Percentiles rank a stretch among this genome's conserved stretches.
phyloP scores from a whole-genome alignment of 192 early-diverging fungal species.

The Geranomyces variabilis region DNA sequence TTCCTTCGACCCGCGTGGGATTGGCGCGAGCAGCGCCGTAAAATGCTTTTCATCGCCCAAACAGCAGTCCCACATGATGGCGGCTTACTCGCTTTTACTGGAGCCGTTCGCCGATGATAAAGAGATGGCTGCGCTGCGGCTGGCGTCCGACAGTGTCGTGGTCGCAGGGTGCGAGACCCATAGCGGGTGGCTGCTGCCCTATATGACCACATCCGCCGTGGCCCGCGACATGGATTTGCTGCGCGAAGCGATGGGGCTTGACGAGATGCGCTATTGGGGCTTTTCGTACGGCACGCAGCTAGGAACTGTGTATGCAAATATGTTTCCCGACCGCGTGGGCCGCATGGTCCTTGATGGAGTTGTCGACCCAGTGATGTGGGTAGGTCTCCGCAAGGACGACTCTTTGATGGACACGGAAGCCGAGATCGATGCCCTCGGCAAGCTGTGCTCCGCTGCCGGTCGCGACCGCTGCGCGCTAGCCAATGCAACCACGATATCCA shows the following conservation, averaged over 20 bases:
- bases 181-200: constrained; percentile 31
- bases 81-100: neutral
- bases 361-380: constrained; percentile 23
- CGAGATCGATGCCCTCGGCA: constrained; percentile 36
- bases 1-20: neutral
- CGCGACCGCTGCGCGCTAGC: constrained; percentile 42
- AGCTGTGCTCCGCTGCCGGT: constrained; percentile 41
- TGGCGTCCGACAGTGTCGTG: neutral
- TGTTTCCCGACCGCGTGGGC: constrained; percentile 52
- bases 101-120: neutral
- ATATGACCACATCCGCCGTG: constrained; percentile 44
- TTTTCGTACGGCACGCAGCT: constrained; percentile 50
- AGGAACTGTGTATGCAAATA: constrained; percentile 48
- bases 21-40: neutral
- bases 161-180: constrained; percentile 16
- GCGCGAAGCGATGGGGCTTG: constrained; percentile 38
- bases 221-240: constrained; percentile 50
- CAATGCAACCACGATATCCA: neutral
- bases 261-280: constrained; percentile 44
- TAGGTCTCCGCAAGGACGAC: neutral
- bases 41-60: neutral
- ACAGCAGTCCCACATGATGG: neutral
- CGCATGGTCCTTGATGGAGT: constrained; percentile 51
- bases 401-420: neutral
- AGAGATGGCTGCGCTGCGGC: neutral